phyloP scores from a whole-genome alignment of 331 rosid genomes.

The Pyrus hybrid region DNA sequence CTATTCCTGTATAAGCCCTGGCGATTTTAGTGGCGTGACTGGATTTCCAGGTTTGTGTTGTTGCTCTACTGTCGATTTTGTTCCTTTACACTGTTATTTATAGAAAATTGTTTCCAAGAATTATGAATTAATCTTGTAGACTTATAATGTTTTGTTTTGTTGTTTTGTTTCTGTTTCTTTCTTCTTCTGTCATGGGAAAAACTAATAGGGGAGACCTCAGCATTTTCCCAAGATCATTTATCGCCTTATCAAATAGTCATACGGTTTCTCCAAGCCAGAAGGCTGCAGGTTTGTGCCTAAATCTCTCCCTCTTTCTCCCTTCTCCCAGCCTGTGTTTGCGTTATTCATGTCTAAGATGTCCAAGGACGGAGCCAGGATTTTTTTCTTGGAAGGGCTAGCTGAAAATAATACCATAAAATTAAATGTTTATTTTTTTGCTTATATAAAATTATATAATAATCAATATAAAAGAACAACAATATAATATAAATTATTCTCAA shows the following conservation, averaged over 20 bases:
- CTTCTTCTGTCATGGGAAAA: background rate
- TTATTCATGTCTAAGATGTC: background rate
- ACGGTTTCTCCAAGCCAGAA: background rate
- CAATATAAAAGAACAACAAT: no score
- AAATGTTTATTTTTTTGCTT: no score
- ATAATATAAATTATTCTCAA: no score
- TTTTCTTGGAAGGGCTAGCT: no score
- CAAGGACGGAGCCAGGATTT: no score
- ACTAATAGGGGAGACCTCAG: background rate
- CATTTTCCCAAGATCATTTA: background rate
- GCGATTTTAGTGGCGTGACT: background rate
- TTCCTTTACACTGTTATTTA: background rate
- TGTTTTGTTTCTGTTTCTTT: background rate
- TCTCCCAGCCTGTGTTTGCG: background rate
- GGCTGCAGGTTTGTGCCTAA: background rate
- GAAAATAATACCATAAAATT: no score
- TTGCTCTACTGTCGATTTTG: background rate
- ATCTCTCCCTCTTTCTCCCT: background rate
- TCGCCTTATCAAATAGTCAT: background rate
- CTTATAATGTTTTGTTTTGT: background rate
- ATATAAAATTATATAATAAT: no score
- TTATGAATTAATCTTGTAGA: background rate
- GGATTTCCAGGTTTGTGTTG: background rate
- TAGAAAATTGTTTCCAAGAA: background rate
- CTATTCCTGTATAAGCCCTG: background rate